Conservation (phyloP, 768 basidiomycete species). For the Rubroboletus pulcherrimus region DNA sequence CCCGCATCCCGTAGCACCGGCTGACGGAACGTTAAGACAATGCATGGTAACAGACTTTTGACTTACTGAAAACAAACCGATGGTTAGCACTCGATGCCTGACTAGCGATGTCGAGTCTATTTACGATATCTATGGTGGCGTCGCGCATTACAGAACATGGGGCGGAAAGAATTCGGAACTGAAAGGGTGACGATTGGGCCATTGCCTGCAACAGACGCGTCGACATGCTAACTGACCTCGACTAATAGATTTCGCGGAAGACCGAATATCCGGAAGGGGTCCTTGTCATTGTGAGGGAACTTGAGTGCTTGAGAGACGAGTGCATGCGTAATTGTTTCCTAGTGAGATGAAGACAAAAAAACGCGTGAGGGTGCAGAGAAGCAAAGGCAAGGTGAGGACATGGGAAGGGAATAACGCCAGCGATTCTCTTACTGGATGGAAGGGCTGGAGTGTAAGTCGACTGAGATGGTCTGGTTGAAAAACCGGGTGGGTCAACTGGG, state of each 20-base stretch:
- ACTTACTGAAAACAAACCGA: slow-evolving; percentile 65
- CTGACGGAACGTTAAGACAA: slow-evolving; percentile 34
- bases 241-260: slow-evolving; percentile 65
- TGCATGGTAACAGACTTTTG: not conserved
- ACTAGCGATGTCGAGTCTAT: slow-evolving; percentile 51
- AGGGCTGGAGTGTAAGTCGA: slow-evolving; percentile 37
- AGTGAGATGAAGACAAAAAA: not conserved
- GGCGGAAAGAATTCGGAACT: slow-evolving; percentile 68
- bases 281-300: slow-evolving; percentile 43
- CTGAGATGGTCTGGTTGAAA: slow-evolving; percentile 39
- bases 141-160: slow-evolving; percentile 73
- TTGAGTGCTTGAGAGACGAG: slow-evolving; percentile 45
- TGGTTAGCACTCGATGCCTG: slow-evolving; percentile 46
- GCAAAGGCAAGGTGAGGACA: not conserved
- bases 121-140: slow-evolving; percentile 54
- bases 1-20: slow-evolving; percentile 71
- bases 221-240: slow-evolving; percentile 50
- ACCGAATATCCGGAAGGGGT: slow-evolving; percentile 63
- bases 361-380: not conserved
- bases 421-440: slow-evolving; percentile 38
- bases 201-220: not conserved
- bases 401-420: not conserved
- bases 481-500: slow-evolving; percentile 37
- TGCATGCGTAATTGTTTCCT: slow-evolving; percentile 33
- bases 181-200: not conserved